Conservation (phyloP, 164 flowering plant species). For the Vitis cinerea region DNA sequence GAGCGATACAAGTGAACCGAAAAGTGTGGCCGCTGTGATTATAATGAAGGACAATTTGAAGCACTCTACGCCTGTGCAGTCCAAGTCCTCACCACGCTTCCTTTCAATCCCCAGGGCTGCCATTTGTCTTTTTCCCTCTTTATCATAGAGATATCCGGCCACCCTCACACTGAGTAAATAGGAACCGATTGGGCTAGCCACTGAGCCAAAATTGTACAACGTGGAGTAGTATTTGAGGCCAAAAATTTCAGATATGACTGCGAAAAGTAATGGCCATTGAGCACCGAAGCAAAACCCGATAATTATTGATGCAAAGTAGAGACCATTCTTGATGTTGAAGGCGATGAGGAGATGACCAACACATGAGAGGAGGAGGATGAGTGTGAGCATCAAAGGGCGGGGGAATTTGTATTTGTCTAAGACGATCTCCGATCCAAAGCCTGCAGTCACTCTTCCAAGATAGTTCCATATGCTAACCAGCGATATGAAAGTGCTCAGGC, state of each 20-base stretch:
- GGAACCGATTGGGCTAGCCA: conserved; percentile 45
- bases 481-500: conserved; percentile 47
- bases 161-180: conserved; percentile 41
- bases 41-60: conserved; percentile 37
- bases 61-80: conserved; percentile 36
- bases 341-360: conserved; percentile 49
- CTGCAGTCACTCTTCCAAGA: conserved; percentile 40
- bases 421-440: conserved; percentile 42
- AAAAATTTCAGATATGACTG: conserved; percentile 45
- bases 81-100: conserved; percentile 25
- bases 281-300: conserved; percentile 55
- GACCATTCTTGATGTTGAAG: conserved; percentile 33
- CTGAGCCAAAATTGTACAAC: conserved; percentile 35
- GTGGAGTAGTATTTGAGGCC: conserved; percentile 52
- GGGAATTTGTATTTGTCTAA: conserved; percentile 41
- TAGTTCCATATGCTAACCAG: conserved; percentile 59
- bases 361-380: conserved; percentile 39
- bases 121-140: conserved; percentile 40
- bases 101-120: conserved; percentile 19
- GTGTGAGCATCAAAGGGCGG: conserved; percentile 40
- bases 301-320: conserved; percentile 42
- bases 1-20: conserved; percentile 31
- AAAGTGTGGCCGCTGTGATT: conserved; percentile 29
- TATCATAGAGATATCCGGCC: conserved; percentile 42
- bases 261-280: conserved; percentile 52